phyloP scores from a whole-genome alignment of 1,284 basidiomycete genomes.

The Hemileia vastatrix region DNA sequence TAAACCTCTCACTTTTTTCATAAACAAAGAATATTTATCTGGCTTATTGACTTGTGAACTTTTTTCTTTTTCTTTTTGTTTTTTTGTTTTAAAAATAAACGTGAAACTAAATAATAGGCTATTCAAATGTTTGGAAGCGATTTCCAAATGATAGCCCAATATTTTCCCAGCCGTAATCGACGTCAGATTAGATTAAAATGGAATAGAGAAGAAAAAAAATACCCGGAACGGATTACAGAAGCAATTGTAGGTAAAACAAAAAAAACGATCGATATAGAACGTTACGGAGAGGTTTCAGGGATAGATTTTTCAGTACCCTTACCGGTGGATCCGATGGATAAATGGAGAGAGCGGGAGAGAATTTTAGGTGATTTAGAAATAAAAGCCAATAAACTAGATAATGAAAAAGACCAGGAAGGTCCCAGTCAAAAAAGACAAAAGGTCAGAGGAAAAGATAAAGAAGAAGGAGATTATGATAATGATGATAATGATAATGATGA shows the following conservation, averaged over 20 bases:
- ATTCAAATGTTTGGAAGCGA: conserved; percentile 79
- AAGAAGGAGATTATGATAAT: no score
- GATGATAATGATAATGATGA: no score
- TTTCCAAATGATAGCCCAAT: conserved; percentile 76
- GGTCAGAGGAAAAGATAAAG: no score
- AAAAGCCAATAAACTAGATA: background rate
- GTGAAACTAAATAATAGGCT: no score
- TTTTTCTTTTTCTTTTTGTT: background rate
- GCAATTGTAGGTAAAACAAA: conserved; percentile 21
- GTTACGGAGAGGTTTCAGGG: background rate
- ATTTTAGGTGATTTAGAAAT: background rate
- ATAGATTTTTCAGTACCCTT: conserved; percentile 12
- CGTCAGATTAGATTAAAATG: conserved; percentile 85
- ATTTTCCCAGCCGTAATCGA: conserved; percentile 72
- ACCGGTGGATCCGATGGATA: conserved; percentile 19
- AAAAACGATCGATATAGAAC: background rate
- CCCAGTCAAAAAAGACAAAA: no score
- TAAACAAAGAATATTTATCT: background rate
- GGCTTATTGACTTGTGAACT: conserved; percentile 6
- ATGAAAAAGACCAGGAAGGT: no score
- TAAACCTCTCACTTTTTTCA: background rate
- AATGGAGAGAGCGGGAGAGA: conserved; percentile 15
- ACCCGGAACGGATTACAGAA: conserved; percentile 48
- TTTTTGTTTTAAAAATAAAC: no score
- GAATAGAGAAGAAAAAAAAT: conserved; percentile 71